Evolutionary conservation across 306 rosid genomes (phyloP).

Genomic region (Acacia crassicarpa): DNA sequence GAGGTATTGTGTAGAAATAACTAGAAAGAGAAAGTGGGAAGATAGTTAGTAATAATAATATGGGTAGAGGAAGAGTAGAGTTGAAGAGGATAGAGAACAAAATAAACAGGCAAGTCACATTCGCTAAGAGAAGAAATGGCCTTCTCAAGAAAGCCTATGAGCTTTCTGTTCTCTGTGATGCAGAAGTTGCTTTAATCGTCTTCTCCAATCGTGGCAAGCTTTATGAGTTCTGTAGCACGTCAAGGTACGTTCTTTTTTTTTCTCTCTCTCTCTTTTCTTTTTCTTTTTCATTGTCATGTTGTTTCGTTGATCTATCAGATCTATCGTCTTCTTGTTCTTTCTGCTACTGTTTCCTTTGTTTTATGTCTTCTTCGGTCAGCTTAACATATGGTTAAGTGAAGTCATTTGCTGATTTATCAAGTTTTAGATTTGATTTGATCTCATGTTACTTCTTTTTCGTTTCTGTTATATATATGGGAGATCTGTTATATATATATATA

Average conservation of each 20-base stretch:
- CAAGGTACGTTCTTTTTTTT: slow-evolving; percentile 46
- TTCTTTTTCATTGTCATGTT: background rate
- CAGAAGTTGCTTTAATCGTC: slow-evolving; percentile 91
- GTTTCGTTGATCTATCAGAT: background rate
- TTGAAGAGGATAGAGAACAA: slow-evolving; percentile 96
- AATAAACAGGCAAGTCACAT: slow-evolving; percentile 95
- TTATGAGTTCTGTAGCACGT: slow-evolving; percentile 83
- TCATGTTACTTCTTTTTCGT: background rate
- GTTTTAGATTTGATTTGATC: slow-evolving; percentile 21
- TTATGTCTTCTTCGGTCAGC: background rate
- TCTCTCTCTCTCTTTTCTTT: too few species aligned
- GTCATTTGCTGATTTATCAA: background rate
- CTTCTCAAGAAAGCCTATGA: slow-evolving; percentile 92
- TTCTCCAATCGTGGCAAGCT: slow-evolving; percentile 94
- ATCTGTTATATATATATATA: slow-evolving; percentile 25
- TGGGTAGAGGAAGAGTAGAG: slow-evolving; percentile 98
- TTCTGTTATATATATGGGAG: slow-evolving; percentile 11
- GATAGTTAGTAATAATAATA: background rate
- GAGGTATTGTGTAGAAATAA: slow-evolving; percentile 10
- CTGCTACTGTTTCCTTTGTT: background rate
- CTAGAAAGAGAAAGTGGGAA: slow-evolving; percentile 9
- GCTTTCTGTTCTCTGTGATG: slow-evolving; percentile 88
- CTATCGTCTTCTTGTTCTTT: background rate
- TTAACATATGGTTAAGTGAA: background rate
- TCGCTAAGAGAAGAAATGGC: slow-evolving; percentile 92